Evolutionary conservation across 2,329 filamentous ascomycete species (phyloP), one percentile per base, ranked within the genome.

Genomic region (Phialocephala subalpina): DNA sequence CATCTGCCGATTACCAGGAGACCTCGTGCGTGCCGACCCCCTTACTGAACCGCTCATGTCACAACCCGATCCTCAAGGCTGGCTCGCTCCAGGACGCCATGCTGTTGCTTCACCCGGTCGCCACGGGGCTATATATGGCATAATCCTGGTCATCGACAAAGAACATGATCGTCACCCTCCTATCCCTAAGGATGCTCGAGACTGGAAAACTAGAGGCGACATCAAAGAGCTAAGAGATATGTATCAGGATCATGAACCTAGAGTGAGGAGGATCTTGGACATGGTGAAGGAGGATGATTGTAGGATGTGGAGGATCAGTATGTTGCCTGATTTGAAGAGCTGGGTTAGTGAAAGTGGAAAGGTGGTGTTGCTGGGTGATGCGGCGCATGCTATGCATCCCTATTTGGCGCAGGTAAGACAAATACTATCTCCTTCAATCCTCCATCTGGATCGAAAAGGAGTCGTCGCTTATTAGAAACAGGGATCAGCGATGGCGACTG

Each of bases 321-420:
- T 55, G 38, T 45, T 62, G 16, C 60, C 60, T 9, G 42, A 56
- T 16, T 36, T 62, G 25, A 35, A 42, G 12, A 45, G n/a, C 16
- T 62, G 60, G 60, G 27, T 47, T 25, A 57, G 52, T 57, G 38
- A 47, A 14, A 62, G 60, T 27, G 60, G 60, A 33, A 62, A 42
- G 11, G 52, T 62, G 22, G 60, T 29, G 25, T 18, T 62, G 12
- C 12, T 62, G 6, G 60, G 60, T 36, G 60, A 62, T 62, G 60
- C 60, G 0, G 60, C 52, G 16, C 60, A 62, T 62, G 52, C 60
- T 27, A 57, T 62, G 60, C 29, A 55, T 25, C 60, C 60, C 6
- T 52, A 57, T 35, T 25, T 62, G 8, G 60, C 47, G 9, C 38
- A 29, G 35, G 59, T 62, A 56, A 5, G 47, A 47, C 18, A 3